Evolutionary conservation across 768 basidiomycete species (phyloP).

Genomic region (Thelephora aurantiotincta): DNA sequence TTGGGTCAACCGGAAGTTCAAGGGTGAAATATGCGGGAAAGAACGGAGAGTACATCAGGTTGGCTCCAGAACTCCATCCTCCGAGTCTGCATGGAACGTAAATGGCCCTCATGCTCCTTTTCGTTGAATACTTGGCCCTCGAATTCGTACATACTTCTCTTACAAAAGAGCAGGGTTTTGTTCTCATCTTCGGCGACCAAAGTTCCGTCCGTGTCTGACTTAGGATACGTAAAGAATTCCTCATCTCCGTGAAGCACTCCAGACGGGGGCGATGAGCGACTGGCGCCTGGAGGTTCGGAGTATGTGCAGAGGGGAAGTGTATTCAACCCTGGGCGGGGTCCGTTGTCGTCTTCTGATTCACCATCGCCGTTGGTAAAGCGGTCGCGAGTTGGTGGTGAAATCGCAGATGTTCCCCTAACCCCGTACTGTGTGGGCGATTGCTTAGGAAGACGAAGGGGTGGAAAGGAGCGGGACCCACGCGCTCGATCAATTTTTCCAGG

Average conservation of each 20-base stretch:
- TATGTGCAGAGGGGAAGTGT: not conserved
- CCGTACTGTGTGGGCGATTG: not conserved
- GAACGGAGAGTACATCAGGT: not conserved
- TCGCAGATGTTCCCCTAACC: not conserved
- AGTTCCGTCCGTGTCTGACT: too few species aligned
- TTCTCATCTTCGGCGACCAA: too few species aligned
- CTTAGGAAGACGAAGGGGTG: not conserved
- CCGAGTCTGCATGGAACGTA: not conserved
- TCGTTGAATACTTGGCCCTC: not conserved
- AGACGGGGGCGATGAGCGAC: too few species aligned
- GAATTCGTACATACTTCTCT: too few species aligned
- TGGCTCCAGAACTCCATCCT: not conserved
- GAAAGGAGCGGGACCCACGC: conserved; percentile 7
- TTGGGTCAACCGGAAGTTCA: not conserved
- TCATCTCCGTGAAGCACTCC: too few species aligned
- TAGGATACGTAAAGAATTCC: too few species aligned
- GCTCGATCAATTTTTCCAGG: conserved; percentile 15
- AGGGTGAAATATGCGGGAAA: not conserved
- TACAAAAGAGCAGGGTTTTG: too few species aligned
- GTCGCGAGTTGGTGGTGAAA: not conserved
- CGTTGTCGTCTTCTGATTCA: not conserved
- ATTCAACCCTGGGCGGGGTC: not conserved
- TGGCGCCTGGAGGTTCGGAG: too few species aligned
- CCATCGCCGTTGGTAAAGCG: not conserved
- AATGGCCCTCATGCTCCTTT: not conserved